phyloP scores from a whole-genome alignment of 1,139 yeast species.

The Kodamaea sp. region DNA sequence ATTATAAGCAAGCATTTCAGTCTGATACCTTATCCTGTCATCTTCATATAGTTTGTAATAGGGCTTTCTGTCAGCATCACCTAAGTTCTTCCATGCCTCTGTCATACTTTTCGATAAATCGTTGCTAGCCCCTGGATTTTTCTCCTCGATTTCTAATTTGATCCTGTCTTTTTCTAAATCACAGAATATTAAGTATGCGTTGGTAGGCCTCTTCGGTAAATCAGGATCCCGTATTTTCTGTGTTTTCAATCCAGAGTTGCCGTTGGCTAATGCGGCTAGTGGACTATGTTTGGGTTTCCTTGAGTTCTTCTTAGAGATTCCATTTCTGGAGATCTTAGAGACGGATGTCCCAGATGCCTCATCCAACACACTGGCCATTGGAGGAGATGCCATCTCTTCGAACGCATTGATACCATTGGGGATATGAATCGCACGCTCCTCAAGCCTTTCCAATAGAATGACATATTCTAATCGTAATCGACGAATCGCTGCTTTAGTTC shows the following conservation, averaged over 20 bases:
- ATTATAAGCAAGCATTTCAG: conserved; percentile 68
- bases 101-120: conserved; percentile 79
- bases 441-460: conserved; percentile 76
- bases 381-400: conserved; percentile 48
- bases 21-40: conserved; percentile 73
- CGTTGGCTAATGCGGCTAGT: conserved; percentile 10
- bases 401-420: conserved; percentile 33
- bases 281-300: conserved; percentile 19
- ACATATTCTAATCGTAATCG: conserved; percentile 83
- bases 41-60: conserved; percentile 77
- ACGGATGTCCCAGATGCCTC: conserved; percentile 28
- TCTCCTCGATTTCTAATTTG: conserved; percentile 51
- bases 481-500: conserved; percentile 77
- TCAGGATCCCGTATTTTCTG: conserved; percentile 67
- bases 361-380: conserved; percentile 38
- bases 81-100: conserved; percentile 81
- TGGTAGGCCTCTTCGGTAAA: conserved; percentile 85
- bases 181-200: conserved; percentile 85
- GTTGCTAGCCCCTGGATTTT: conserved; percentile 48
- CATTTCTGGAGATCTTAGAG: conserved; percentile 23
- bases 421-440: conserved; percentile 47
- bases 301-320: conserved; percentile 22
- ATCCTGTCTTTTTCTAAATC: conserved; percentile 80
- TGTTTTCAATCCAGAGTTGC: conserved; percentile 20
- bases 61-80: conserved; percentile 70